phyloP scores from a whole-genome alignment of 2,329 filamentous ascomycete species.

The Cladosporium austrohemisphaericum region DNA sequence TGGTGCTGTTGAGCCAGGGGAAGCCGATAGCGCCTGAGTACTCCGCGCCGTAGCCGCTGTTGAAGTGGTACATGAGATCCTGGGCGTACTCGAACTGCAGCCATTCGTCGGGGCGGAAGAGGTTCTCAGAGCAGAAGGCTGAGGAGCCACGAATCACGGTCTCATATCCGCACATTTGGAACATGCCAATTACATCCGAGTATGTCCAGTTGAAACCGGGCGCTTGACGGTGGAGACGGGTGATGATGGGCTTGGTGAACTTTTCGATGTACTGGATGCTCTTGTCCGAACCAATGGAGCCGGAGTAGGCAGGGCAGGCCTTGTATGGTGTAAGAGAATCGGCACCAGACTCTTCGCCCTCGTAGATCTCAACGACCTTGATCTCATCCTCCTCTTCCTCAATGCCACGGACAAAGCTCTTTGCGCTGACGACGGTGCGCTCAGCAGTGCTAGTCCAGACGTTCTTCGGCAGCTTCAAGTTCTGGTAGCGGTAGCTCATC shows the following conservation, averaged over 20 bases:
- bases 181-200: constrained; percentile 61
- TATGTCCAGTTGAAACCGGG: constrained; percentile 61
- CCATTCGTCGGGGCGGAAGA: constrained; percentile 61
- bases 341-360: constrained; percentile 56
- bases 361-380: constrained; percentile 53
- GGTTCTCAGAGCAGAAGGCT: constrained; percentile 58
- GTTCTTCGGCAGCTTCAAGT: constrained; percentile 50
- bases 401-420: constrained; percentile 56
- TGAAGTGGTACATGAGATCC: constrained; percentile 67
- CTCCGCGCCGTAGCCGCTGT: constrained; percentile 60
- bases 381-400: constrained; percentile 53
- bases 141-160: constrained; percentile 62
- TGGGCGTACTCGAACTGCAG: constrained; percentile 64
- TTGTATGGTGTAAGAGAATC: constrained; percentile 62
- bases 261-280: constrained; percentile 36
- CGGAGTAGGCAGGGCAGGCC: constrained; percentile 60
- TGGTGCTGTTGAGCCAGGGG: constrained; percentile 64
- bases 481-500: constrained; percentile 56
- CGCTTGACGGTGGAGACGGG: constrained; percentile 51
- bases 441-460: constrained; percentile 63
- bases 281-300: constrained; percentile 55
- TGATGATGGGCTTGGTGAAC: constrained; percentile 60
- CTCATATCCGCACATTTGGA: constrained; percentile 69
- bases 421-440: constrained; percentile 56
- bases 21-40: constrained; percentile 58